Conservation (phyloP, 2,329 filamentous ascomycete species). For the Myrmaecium sp. region DNA sequence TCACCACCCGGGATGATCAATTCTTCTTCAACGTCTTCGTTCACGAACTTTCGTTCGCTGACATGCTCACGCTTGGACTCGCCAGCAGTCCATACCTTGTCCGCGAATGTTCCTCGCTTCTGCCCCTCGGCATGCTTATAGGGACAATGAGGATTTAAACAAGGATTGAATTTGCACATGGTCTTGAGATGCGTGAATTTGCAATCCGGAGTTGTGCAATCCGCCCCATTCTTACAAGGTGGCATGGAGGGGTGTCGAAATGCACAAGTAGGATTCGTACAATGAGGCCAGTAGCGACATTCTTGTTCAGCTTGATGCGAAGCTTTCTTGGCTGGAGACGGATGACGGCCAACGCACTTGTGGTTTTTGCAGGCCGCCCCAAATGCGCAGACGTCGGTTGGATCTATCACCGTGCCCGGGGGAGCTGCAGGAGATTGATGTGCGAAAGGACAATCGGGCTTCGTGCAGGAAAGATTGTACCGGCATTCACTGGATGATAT, state of each 20-base stretch:
- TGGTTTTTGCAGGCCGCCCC: slow-evolving; percentile 89
- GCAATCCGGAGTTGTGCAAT: slow-evolving; percentile 67
- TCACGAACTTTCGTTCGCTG: slow-evolving; percentile 77
- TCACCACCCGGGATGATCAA: slow-evolving; percentile 43
- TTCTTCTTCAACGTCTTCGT: slow-evolving; percentile 52
- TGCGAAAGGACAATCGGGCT: slow-evolving; percentile 78
- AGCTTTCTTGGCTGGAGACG: slow-evolving; percentile 67
- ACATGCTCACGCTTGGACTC: slow-evolving; percentile 44
- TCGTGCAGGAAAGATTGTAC: slow-evolving; percentile 79
- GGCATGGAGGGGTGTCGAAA: slow-evolving; percentile 83
- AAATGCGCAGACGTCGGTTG: slow-evolving; percentile 64
- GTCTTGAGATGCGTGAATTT: slow-evolving; percentile 78
- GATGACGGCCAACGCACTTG: slow-evolving; percentile 84
- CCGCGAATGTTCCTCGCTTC: slow-evolving; percentile 59
- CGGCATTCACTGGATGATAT: no score
- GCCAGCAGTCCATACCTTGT: slow-evolving; percentile 61
- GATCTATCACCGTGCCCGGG: slow-evolving; percentile 58
- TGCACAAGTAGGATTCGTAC: slow-evolving; percentile 56
- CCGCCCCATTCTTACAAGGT: slow-evolving; percentile 76
- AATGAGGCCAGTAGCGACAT: slow-evolving; percentile 85
- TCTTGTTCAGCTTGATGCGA: slow-evolving; percentile 70
- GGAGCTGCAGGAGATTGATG: slow-evolving; percentile 88
- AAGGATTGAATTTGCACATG: slow-evolving; percentile 81
- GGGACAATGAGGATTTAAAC: slow-evolving; percentile 70
- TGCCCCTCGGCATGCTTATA: slow-evolving; percentile 90